A percentile compares a stretch with the other conserved stretches of the same genome.
These are phyloP conservation scores for Amanita pallidorosea DNA, from an alignment of 768 basidiomycete species.

Conservation along the genomic window DNA sequence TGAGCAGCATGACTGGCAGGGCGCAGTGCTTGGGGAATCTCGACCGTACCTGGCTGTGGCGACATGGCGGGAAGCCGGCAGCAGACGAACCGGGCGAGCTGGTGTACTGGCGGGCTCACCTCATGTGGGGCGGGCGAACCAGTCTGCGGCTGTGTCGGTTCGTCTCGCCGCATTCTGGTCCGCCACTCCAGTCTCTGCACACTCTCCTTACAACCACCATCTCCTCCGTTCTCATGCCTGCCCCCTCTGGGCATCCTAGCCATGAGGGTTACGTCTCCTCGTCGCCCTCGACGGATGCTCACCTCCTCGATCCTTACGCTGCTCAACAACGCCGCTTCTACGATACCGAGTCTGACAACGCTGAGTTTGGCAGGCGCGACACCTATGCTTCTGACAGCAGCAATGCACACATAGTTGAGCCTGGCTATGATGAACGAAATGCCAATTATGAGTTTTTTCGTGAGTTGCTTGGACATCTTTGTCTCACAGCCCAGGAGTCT, in stretches of 20 bases:
- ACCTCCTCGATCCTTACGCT: conserved; percentile 60
- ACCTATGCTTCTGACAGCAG: conserved; percentile 65
- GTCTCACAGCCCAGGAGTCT: conserved; percentile 11
- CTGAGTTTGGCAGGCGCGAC: conserved; percentile 55
- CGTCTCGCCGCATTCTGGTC: conserved; percentile 1
- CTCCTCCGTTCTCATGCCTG: conserved; percentile 31
- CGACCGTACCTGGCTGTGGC: not conserved
- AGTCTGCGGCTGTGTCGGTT: conserved; percentile 3
- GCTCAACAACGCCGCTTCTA: conserved; percentile 41
- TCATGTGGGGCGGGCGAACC: not conserved
- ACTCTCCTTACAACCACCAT: conserved; percentile 7
- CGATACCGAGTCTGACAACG: conserved; percentile 68
- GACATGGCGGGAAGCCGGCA: not conserved
- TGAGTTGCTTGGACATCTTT: conserved; percentile 16
- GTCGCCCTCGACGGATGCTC: conserved; percentile 47
- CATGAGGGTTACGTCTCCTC: conserved; percentile 58
- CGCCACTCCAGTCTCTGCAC: conserved; percentile 2
- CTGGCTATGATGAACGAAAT: conserved; percentile 54
- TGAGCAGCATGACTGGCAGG: not conserved
- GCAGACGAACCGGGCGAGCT: not conserved
- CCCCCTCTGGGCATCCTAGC: conserved; percentile 43
- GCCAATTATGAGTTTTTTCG: conserved; percentile 59
- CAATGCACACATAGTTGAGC: conserved; percentile 48
- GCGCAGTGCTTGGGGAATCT: not conserved
- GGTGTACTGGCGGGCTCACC: not conserved